Conservation (phyloP, 106 monocot genomes). For the Alisma plantagoaquatica region DNA sequence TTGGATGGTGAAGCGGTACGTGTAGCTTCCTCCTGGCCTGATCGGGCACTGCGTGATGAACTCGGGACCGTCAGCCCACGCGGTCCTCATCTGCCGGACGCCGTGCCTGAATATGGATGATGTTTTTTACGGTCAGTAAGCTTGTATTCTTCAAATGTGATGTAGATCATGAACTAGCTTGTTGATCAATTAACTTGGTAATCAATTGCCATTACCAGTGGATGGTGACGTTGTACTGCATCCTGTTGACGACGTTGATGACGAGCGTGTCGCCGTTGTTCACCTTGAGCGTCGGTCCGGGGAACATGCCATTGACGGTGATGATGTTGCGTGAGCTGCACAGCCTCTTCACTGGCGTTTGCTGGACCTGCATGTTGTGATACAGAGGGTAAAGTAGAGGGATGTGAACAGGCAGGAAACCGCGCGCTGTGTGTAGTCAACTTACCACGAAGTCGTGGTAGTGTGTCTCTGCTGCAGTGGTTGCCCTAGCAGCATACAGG, state of each 20-base stretch:
- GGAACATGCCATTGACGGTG: conserved; percentile 59
- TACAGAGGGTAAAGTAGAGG: not conserved
- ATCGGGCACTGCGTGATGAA: conserved; percentile 52
- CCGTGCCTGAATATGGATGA: conserved; percentile 44
- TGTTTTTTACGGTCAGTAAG: too few species aligned
- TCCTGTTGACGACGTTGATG: conserved; percentile 47
- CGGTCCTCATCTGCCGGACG: conserved; percentile 29
- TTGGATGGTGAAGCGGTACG: conserved; percentile 28
- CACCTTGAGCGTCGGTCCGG: conserved; percentile 54
- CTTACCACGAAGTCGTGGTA: conserved; percentile 60
- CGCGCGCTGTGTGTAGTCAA: not conserved
- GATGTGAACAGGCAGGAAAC: not conserved
- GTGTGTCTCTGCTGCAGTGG: conserved; percentile 29
- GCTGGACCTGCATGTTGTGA: conserved; percentile 28
- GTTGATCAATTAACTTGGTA: not conserved
- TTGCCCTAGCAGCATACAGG: too few species aligned
- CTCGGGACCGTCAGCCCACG: conserved; percentile 47
- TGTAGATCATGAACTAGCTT: not conserved
- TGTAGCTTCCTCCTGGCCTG: conserved; percentile 31
- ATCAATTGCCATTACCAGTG: conserved; percentile 37
- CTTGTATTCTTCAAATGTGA: not conserved
- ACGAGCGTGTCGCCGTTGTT: conserved; percentile 44
- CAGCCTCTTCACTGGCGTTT: conserved; percentile 70
- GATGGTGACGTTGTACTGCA: conserved; percentile 47
- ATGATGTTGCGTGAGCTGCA: conserved; percentile 44